A percentile compares a stretch with the other conserved stretches of the same genome.
phyloP scores from a whole-genome alignment of 768 basidiomycete species.

The Tephrocybe rancida region DNA sequence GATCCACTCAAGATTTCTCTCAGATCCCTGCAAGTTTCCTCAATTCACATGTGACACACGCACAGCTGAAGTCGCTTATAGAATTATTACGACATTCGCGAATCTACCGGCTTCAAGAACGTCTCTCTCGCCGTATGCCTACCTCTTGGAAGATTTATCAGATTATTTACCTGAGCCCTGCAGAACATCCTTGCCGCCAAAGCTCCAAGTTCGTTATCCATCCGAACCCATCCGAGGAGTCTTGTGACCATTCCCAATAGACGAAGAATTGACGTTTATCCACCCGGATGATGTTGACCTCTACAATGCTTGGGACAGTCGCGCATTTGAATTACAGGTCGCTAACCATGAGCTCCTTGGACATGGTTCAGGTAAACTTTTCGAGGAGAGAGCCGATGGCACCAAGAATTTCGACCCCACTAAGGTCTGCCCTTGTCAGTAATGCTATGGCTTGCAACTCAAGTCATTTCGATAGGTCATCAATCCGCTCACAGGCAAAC shows the following conservation, averaged over 20 bases:
- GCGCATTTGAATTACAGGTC: conserved; percentile 85
- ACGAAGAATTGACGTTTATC: conserved; percentile 81
- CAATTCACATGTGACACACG: neutral
- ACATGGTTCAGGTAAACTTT: conserved; percentile 83
- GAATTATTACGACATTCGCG: conserved; percentile 87
- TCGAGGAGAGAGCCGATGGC: conserved; percentile 76
- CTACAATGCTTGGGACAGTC: conserved; percentile 77
- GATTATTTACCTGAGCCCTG: neutral
- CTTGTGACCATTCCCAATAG: conserved; percentile 33
- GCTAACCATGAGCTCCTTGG: conserved; percentile 90
- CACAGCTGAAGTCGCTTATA: conserved; percentile 21
- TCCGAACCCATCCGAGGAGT: neutral
- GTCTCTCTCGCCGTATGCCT: conserved; percentile 74
- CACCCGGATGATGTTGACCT: conserved; percentile 75
- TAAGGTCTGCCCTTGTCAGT: conserved; percentile 38
- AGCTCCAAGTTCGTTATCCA: conserved; percentile 60
- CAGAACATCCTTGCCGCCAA: conserved; percentile 89
- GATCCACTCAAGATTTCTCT: neutral
- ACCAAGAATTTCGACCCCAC: conserved; percentile 81
- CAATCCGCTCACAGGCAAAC: conserved; percentile 80
- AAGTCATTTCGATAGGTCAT: conserved; percentile 51
- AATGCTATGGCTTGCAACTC: neutral
- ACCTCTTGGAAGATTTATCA: neutral
- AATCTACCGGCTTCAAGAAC: conserved; percentile 85
- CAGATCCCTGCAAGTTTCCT: conserved; percentile 62